phyloP scores from a whole-genome alignment of 2,329 filamentous ascomycete species.

The Monosporascus sp. region DNA sequence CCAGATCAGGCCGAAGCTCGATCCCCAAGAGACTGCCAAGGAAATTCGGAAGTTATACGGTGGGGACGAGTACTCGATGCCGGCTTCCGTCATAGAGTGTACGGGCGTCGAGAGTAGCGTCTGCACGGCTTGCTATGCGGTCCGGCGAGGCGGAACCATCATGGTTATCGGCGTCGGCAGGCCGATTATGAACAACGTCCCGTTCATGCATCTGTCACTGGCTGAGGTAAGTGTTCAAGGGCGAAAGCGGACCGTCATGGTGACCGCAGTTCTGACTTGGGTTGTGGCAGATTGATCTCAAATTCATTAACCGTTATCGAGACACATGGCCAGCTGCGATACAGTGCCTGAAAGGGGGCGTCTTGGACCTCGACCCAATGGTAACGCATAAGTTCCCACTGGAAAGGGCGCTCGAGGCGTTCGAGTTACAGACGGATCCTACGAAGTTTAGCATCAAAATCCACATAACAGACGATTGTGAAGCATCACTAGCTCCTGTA shows the following conservation, averaged over 20 bases:
- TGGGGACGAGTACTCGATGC: constrained; percentile 48
- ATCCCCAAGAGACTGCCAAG: constrained; percentile 43
- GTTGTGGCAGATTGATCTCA: constrained; percentile 52
- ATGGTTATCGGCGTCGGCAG: constrained; percentile 61
- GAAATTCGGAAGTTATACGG: constrained; percentile 48
- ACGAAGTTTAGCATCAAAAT: constrained; percentile 54
- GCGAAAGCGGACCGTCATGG: background rate
- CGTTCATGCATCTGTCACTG: constrained; percentile 61
- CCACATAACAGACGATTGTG: constrained; percentile 48
- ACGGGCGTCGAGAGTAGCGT: constrained; percentile 62
- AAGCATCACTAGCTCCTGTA: constrained; percentile 10
- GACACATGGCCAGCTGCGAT: constrained; percentile 67
- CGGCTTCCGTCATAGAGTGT: constrained; percentile 57
- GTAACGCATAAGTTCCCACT: constrained; percentile 60
- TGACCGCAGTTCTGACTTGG: constrained; percentile 6
- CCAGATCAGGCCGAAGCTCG: constrained; percentile 40
- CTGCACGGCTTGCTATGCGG: constrained; percentile 51
- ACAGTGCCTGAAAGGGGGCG: constrained; percentile 50
- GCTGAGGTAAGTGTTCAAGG: constrained; percentile 42
- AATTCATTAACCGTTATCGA: constrained; percentile 65
- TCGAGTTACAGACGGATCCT: constrained; percentile 46
- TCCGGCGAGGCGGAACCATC: constrained; percentile 51
- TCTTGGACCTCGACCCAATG: constrained; percentile 56
- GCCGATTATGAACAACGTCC: constrained; percentile 57
- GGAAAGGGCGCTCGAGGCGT: constrained; percentile 54